A percentile compares a stretch with the other conserved stretches of the same genome.
Conservation (phyloP, 1,284 basidiomycete species). For the Malassezia globosa region DNA sequence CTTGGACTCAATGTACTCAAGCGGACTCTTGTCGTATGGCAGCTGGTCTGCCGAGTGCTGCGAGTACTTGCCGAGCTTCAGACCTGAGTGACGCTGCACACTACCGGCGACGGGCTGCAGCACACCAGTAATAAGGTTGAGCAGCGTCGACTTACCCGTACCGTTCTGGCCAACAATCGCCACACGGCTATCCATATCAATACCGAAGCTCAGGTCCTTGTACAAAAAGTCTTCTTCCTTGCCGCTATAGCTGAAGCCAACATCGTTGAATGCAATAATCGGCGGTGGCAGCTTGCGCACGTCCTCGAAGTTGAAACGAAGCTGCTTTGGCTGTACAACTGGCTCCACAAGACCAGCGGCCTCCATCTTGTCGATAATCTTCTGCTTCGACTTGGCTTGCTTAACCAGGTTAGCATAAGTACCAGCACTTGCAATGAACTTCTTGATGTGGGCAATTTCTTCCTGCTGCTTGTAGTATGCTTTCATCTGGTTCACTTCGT, state of each 20-base stretch:
- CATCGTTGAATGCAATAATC: conserved; percentile 87
- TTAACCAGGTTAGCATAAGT: conserved; percentile 97
- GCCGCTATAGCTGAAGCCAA: conserved; percentile 89
- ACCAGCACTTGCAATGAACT: conserved; percentile 91
- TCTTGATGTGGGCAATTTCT: conserved; percentile 94
- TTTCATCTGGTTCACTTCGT: conserved; percentile 98
- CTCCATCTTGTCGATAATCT: conserved; percentile 98
- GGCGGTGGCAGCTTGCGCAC: conserved; percentile 86
- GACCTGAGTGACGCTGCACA: conserved; percentile 70
- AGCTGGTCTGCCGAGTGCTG: conserved; percentile 98
- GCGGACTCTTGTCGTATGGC: conserved; percentile 79
- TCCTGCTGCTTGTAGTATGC: conserved; percentile 97
- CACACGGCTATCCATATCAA: conserved; percentile 75
- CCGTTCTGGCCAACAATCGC: conserved; percentile 98
- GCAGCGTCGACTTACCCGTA: conserved; percentile 90
- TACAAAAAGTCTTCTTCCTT: conserved; percentile 79
- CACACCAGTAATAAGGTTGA: conserved; percentile 80
- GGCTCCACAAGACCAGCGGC: conserved; percentile 94
- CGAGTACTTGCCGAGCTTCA: conserved; percentile 84
- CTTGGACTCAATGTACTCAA: conserved; percentile 77
- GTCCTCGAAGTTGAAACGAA: conserved; percentile 93
- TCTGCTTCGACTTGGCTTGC: conserved; percentile 98
- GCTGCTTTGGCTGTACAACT: conserved; percentile 60
- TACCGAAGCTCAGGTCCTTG: conserved; percentile 74
- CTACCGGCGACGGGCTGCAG: conserved; percentile 74